Conservation (phyloP, 768 basidiomycete species). For the Mycena belliarum region DNA sequence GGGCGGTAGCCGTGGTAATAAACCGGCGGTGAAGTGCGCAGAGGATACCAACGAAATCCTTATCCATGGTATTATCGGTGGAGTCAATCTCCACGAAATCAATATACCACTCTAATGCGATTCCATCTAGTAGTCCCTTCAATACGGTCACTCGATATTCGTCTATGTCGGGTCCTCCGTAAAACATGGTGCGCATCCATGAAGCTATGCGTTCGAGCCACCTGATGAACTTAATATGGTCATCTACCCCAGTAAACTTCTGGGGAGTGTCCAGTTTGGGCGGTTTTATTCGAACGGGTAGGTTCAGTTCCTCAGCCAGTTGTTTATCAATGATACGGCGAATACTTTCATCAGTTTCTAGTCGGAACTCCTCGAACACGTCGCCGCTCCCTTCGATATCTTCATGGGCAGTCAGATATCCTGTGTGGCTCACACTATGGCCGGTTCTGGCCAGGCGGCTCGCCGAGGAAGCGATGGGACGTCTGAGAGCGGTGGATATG, state of each 20-base stretch:
- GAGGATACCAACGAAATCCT: not conserved
- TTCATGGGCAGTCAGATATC: not conserved
- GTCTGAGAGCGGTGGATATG: not conserved
- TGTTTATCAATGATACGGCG: not conserved
- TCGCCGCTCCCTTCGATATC: not conserved
- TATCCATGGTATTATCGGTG: not conserved
- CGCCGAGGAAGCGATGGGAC: not conserved
- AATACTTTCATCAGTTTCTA: not conserved
- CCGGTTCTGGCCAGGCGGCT: not conserved
- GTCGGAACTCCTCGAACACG: not conserved
- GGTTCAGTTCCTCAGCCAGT: not conserved
- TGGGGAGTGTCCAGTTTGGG: not conserved
- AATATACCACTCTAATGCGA: not conserved
- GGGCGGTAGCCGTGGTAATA: conserved; percentile 1
- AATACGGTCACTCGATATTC: not conserved
- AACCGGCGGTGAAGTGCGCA: not conserved
- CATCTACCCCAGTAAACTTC: not conserved
- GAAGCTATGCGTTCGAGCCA: not conserved
- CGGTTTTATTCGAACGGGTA: not conserved
- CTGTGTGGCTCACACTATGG: not conserved
- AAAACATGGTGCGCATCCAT: conserved; percentile 7
- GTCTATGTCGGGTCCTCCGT: not conserved
- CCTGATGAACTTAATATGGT: not conserved
- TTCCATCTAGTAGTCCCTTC: not conserved
- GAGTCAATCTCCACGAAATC: not conserved